Evolutionary conservation across 306 rosid species (phyloP).

Genomic region (Neltuma alba): DNA sequence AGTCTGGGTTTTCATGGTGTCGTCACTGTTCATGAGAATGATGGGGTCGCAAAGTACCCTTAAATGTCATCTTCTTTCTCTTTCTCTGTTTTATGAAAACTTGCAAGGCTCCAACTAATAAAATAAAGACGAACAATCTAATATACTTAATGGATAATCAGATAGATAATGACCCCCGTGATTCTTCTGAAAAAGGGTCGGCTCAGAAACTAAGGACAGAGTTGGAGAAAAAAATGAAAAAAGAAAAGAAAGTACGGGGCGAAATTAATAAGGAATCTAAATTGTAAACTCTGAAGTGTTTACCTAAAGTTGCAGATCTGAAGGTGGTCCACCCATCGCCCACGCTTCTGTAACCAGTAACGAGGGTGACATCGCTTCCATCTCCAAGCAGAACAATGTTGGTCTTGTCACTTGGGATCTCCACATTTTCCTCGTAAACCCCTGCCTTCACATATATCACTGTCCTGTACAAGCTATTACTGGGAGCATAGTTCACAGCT

Average conservation of each 20-base stretch:
- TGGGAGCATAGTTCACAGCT: conserved; percentile 70
- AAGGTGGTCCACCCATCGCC: conserved; percentile 74
- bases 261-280: not conserved
- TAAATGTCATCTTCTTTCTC: not conserved
- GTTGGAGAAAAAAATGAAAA: not conserved
- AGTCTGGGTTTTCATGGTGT: not conserved
- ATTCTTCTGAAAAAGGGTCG: not conserved
- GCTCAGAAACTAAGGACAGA: not conserved
- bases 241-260: not conserved
- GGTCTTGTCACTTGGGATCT: conserved; percentile 65
- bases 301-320: conserved; percentile 85
- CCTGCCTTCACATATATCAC: conserved; percentile 67
- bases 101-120: not conserved
- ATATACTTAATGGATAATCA: not conserved
- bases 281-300: not conserved
- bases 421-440: conserved; percentile 71
- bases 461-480: conserved; percentile 61
- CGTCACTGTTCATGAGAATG: not conserved
- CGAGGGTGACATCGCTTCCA: conserved; percentile 66
- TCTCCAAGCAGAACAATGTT: conserved; percentile 79
- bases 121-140: not conserved
- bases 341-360: conserved; percentile 60
- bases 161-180: not conserved
- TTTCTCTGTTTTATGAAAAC: not conserved
- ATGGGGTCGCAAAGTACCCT: not conserved